These are phyloP conservation scores for Zasmidium citrigriseum DNA, from an alignment of 2,329 filamentous ascomycete species.

Conservation along the genomic window DNA sequence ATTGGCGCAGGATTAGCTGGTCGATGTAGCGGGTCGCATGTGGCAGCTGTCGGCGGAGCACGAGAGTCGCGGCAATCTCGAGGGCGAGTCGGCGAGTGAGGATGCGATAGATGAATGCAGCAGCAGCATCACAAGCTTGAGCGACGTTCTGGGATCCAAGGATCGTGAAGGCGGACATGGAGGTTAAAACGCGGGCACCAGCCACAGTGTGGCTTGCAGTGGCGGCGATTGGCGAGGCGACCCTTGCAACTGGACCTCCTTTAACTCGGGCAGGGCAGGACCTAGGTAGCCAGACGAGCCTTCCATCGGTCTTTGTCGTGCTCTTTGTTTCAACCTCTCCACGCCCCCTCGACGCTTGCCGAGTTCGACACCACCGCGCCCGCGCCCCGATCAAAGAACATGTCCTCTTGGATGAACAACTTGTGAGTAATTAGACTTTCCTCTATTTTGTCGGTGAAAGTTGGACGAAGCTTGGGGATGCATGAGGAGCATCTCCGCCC, in stretches of 20 bases:
- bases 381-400: slow-evolving; percentile 19
- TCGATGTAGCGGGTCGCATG: no score
- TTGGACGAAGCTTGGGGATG: slow-evolving; percentile 23
- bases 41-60: no score
- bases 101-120: no score
- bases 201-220: not conserved
- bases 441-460: slow-evolving; percentile 21
- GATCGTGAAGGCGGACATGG: no score
- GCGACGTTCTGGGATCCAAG: no score
- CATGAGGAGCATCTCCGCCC: slow-evolving; percentile 20
- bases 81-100: no score
- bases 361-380: not conserved
- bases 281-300: not conserved
- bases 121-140: no score
- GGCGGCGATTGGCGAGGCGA: not conserved
- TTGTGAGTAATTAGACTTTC: slow-evolving; percentile 35
- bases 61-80: no score
- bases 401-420: slow-evolving; percentile 42
- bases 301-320: not conserved
- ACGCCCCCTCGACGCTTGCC: slow-evolving; percentile 3
- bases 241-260: not conserved
- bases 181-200: not conserved
- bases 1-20: no score
- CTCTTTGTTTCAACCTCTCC: not conserved
- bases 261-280: not conserved